These are phyloP conservation scores for Rhodosporidiobolus odoratus DNA, from an alignment of 768 basidiomycete genomes.

Conservation along the genomic window DNA sequence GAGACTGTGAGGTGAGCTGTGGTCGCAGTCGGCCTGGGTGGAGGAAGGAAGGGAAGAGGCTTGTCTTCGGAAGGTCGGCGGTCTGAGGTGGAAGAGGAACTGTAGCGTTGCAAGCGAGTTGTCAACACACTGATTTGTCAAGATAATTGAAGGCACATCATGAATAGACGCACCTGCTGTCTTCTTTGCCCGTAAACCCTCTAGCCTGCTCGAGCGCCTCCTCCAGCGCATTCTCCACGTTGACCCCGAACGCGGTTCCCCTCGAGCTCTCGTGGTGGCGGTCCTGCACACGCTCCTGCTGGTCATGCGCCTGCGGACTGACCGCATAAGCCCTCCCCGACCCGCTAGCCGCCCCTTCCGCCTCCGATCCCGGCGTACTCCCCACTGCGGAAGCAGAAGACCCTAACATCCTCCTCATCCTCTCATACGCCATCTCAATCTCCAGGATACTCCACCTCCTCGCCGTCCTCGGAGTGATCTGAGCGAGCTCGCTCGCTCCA, in stretches of 20 bases:
- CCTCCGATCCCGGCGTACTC: not conserved
- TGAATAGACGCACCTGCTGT: not conserved
- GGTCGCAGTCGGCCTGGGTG: not conserved
- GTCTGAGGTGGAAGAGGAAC: not conserved
- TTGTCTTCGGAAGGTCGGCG: not conserved
- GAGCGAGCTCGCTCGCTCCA: not conserved
- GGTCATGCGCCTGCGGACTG: not conserved
- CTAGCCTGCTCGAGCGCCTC: slow-evolving; percentile 5
- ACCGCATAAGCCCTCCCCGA: not conserved
- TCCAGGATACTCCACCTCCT: slow-evolving; percentile 33
- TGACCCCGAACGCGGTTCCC: not conserved
- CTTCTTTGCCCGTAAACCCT: not conserved
- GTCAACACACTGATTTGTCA: not conserved
- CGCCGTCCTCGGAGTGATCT: slow-evolving; percentile 29
- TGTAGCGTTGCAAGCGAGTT: not conserved
- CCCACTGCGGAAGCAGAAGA: not conserved
- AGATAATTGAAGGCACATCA: not conserved
- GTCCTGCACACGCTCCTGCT: not conserved
- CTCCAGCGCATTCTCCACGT: slow-evolving; percentile 3
- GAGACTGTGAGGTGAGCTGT: not conserved
- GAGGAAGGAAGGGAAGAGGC: slow-evolving; percentile 1
- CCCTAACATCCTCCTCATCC: slow-evolving; percentile 30
- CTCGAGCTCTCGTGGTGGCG: not conserved
- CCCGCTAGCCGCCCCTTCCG: not conserved
- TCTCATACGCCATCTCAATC: slow-evolving; percentile 35